These are phyloP conservation scores for Scutellaria minor DNA, from an alignment of 257 asterid species.

Conservation along the genomic window DNA sequence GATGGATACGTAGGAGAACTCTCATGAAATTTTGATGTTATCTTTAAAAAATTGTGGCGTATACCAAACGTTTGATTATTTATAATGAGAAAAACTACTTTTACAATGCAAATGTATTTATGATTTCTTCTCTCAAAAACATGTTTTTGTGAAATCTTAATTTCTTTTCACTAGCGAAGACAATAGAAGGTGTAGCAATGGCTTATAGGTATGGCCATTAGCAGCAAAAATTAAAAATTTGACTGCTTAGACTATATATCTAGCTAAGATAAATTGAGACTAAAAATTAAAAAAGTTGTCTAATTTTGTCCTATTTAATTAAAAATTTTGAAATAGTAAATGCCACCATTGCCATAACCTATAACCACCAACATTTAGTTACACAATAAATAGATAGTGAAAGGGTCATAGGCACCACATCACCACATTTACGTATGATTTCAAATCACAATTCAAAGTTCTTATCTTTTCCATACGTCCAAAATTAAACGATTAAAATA, in stretches of 20 bases:
- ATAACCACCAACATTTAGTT: slow-evolving; percentile 21
- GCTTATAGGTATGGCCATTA: background rate
- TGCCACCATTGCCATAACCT: slow-evolving; percentile 12
- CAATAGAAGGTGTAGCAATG: background rate
- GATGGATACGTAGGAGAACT: too few species aligned
- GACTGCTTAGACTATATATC: slow-evolving; percentile 6
- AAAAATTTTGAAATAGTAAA: background rate
- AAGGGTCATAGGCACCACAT: background rate
- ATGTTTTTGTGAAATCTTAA: background rate
- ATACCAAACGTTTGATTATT: too few species aligned
- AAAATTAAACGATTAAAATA: too few species aligned
- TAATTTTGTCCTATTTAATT: background rate
- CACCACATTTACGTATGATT: background rate
- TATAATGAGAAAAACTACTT: too few species aligned
- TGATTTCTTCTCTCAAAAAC: background rate
- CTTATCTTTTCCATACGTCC: background rate
- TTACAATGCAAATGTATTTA: too few species aligned
- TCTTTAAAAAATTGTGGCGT: too few species aligned
- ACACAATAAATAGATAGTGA: slow-evolving; percentile 29
- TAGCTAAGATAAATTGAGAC: background rate
- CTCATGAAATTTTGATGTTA: too few species aligned
- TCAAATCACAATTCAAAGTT: background rate
- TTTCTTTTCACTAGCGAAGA: background rate
- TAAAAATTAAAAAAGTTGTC: background rate
- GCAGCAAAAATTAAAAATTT: slow-evolving; percentile 20